Evolutionary conservation across 192 early-diverging fungal genomes (phyloP).

Genomic region (Funneliformis mosseae): DNA sequence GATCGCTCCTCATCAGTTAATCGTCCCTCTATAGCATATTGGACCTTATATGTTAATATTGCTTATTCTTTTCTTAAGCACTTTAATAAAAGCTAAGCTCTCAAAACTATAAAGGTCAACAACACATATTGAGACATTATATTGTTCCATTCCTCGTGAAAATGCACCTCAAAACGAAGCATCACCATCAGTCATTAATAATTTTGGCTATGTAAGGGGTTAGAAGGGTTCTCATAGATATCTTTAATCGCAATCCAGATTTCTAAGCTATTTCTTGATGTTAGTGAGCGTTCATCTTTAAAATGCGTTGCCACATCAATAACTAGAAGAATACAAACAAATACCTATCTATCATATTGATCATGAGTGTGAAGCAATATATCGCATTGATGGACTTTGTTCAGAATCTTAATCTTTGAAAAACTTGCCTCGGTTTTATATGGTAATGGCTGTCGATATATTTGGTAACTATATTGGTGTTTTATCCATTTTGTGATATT

Average conservation of each 20-base stretch:
- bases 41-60: conserved; percentile 4
- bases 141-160: conserved; percentile 16
- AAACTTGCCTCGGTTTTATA: conserved; percentile 17
- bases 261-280: not conserved
- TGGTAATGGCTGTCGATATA: conserved; percentile 5
- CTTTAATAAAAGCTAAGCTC: too few relatives aligned
- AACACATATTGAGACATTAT: conserved; percentile 23
- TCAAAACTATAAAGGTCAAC: too few relatives aligned
- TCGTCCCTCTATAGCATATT: too few relatives aligned
- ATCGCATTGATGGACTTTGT: too few relatives aligned
- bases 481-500: conserved; percentile 18
- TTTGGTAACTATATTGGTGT: conserved; percentile 22
- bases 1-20: too few relatives aligned
- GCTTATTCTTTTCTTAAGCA: not conserved
- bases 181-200: conserved; percentile 26
- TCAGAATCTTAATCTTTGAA: not conserved
- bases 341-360: too few relatives aligned
- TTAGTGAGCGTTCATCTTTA: too few relatives aligned
- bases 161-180: not conserved
- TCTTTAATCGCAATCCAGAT: conserved; percentile 22
- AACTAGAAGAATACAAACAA: not conserved
- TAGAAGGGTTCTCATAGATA: conserved; percentile 7
- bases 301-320: not conserved
- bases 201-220: conserved; percentile 8
- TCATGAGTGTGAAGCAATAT: too few relatives aligned